Evolutionary conservation across 2,329 filamentous ascomycete species (phyloP), one percentile per base, ranked within the genome.

Genomic region (Sporothrix luriei): DNA sequence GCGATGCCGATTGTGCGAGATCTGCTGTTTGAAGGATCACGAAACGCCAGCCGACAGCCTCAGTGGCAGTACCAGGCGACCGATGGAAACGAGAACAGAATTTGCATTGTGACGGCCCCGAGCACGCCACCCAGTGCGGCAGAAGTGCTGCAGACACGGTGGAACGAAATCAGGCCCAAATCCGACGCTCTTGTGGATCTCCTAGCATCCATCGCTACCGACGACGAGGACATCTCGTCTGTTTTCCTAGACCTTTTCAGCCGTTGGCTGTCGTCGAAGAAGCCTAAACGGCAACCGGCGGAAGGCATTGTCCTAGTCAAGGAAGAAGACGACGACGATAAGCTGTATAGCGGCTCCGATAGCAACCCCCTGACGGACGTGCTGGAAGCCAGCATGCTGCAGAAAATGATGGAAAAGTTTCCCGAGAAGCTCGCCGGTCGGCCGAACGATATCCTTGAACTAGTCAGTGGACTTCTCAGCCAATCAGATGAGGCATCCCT

Each of bases 371-470:
- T 87, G 3, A 76, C 75, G 4, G 81, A 82, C 4, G 78, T 93
- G 1, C 77, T 84, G 6, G 83, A 90, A 72, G 82, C 88, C 5
- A 87, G 87, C 64, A 78, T 91, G 0, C 81, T 92, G 9, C 88
- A 91, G 74, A 84, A 84, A 46, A 83, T 93, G 78, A 87, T 92
- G 77, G 84, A 86, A 29, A 83, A 81, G 59, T 84, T 89, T 59
- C 84, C 88, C 0, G 85, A 89, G 26, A 88, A 86, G 72, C 82
- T 93, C 14, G 84, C 90, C 40, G 84, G 83, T 43, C 85, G 88
- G 69, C 89, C 90, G 2, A 84, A 84, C 55, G 87, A 91, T 73
- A 82, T 91, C 7, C 79, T 93, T 1, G 84, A 88, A 59, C 82
- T 93, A 1, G 84, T 90, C 64, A 82, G 82, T 66, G 84, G 90